Conservation (phyloP, 2,329 filamentous ascomycete genomes). For the Neoscytalidium dimidiatum region DNA sequence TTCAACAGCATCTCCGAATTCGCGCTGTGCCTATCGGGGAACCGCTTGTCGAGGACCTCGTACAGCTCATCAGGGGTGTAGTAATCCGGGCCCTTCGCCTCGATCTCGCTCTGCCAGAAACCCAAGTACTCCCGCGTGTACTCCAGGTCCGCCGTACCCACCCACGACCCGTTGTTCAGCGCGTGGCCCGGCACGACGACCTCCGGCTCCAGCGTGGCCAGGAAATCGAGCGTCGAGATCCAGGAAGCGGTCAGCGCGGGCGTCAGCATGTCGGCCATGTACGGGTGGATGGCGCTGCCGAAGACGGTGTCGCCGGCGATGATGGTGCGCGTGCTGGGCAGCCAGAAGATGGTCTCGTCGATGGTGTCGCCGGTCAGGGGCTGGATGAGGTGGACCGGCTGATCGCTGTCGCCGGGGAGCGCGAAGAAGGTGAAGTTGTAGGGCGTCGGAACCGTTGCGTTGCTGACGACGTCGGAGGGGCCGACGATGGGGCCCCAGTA, state of each 20-base stretch:
- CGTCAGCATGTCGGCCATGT: background rate
- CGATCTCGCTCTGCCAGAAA: background rate
- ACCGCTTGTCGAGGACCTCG: background rate
- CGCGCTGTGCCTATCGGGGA: background rate
- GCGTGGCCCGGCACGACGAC: background rate
- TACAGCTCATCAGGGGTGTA: background rate
- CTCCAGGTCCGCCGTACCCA: background rate
- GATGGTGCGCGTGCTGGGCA: background rate
- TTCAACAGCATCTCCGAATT: background rate
- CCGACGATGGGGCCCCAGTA: background rate
- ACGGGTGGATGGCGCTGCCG: background rate
- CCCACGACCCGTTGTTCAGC: background rate
- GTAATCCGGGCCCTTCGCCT: background rate
- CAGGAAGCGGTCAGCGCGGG: background rate
- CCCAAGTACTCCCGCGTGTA: background rate
- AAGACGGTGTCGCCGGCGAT: background rate
- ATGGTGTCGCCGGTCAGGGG: background rate
- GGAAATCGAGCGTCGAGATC: background rate
- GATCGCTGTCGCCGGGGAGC: background rate
- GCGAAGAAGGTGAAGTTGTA: background rate
- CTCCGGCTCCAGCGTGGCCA: background rate
- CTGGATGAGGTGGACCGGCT: background rate
- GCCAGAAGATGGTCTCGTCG: background rate
- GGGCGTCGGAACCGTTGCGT: background rate
- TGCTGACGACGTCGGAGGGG: background rate